These are phyloP conservation scores for Chlamydomonas sp. DNA, from an alignment of 139 green algal species.

Conservation along the genomic window DNA sequence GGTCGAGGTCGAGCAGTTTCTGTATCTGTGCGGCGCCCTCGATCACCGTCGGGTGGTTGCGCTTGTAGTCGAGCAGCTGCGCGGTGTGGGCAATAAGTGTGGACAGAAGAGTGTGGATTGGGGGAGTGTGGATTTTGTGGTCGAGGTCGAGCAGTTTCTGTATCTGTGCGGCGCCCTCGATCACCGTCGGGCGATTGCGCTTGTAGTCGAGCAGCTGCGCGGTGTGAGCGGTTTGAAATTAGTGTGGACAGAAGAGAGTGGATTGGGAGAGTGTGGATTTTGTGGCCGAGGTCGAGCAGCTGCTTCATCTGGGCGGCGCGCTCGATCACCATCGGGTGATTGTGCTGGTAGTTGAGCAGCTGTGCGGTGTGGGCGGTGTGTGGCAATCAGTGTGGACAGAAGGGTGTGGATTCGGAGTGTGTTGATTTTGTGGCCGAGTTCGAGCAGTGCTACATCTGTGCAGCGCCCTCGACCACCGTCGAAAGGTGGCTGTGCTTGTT, in stretches of 20 bases:
- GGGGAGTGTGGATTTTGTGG: neutral
- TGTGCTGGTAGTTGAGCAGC: conserved; percentile 42
- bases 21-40: conserved; percentile 15
- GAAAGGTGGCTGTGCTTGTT: conserved; percentile 37
- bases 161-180: conserved; percentile 14
- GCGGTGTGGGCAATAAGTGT: too few relatives aligned
- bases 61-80: conserved; percentile 36
- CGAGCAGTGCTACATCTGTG: too few relatives aligned
- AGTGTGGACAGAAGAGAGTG: neutral
- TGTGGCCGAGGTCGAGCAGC: too few relatives aligned
- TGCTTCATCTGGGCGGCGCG: conserved; percentile 9
- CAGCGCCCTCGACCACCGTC: conserved; percentile 3
- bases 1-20: too few relatives aligned
- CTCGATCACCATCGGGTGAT: conserved; percentile 17
- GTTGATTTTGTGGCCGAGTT: too few relatives aligned
- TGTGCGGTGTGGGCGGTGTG: too few relatives aligned
- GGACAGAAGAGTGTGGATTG: neutral
- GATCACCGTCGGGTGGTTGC: conserved; percentile 20
- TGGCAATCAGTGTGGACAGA: too few relatives aligned
- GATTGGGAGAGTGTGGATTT: neutral
- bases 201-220: conserved; percentile 34
- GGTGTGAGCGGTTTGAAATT: too few relatives aligned
- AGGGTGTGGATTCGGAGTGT: too few relatives aligned
- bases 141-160: too few relatives aligned
- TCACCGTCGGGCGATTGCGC: conserved; percentile 19